Evolutionary conservation across 805 yeast species (phyloP).

Genomic region (Suhomyces prunicola): DNA sequence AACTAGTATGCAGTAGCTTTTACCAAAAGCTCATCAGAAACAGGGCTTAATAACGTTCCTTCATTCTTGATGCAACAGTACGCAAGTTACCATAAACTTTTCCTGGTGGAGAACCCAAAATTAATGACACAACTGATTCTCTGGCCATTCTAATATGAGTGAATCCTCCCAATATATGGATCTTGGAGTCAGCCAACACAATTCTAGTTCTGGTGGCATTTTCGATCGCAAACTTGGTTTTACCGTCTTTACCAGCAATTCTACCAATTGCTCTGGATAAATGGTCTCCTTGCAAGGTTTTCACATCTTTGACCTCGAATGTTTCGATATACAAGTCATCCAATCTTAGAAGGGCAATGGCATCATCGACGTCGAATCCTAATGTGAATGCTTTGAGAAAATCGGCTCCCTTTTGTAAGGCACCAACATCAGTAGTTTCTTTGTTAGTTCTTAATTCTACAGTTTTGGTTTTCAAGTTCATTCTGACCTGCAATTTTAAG

Average conservation of each 20-base stretch:
- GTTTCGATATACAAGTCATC: slow-evolving; percentile 97
- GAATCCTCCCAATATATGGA: slow-evolving; percentile 95
- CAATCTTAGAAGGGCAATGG: slow-evolving; percentile 87
- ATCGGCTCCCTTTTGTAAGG: slow-evolving; percentile 97
- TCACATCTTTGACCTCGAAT: slow-evolving; percentile 94
- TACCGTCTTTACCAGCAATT: slow-evolving; percentile 99
- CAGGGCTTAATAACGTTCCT: slow-evolving; percentile 72
- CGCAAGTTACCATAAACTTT: slow-evolving; percentile 96
- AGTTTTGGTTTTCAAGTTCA: slow-evolving; percentile 84
- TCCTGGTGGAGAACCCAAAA: slow-evolving; percentile 97
- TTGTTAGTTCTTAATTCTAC: slow-evolving; percentile 85
- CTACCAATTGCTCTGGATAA: slow-evolving; percentile 98
- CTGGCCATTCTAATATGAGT: slow-evolving; percentile 98
- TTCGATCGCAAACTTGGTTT: slow-evolving; percentile 97
- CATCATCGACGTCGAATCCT: slow-evolving; percentile 96
- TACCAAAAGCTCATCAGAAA: background rate
- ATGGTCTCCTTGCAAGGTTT: slow-evolving; percentile 94
- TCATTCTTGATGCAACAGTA: slow-evolving; percentile 94
- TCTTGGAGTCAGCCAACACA: slow-evolving; percentile 93
- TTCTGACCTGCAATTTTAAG: slow-evolving; percentile 89
- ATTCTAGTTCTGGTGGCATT: slow-evolving; percentile 98
- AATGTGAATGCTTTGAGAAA: slow-evolving; percentile 91
- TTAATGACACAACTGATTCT: slow-evolving; percentile 90
- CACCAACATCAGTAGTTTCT: slow-evolving; percentile 85
- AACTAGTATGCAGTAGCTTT: background rate